Base-by-base conservation (phyloP, 805 yeast species). In the Yarrowia sp. region DNA sequence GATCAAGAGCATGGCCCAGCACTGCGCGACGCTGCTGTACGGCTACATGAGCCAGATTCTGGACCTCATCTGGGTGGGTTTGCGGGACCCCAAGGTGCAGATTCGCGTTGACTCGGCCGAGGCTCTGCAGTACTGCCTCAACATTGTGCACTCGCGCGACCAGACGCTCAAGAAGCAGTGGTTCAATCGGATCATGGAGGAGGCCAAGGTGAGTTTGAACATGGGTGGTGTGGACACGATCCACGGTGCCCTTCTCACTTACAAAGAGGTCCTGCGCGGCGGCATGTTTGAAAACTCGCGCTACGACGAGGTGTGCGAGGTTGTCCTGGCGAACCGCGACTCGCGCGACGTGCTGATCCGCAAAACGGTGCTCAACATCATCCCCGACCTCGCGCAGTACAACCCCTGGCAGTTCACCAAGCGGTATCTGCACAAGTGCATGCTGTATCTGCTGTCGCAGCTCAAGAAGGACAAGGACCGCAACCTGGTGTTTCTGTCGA, bases 171-270 rank as follows among this genome's bases (percentile, higher is more conserved):
- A 91, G 63, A 83, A 82, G 63, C 83, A 82, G 66, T 90, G 97
- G 94, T 86, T 89, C 69, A 80, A 80, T 63, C 80, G 82, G 61
- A 76, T 93, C 31, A 81, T 86, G 66, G 86, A 83, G 42, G 88
- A 85, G 69, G 88, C 93, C 6, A 81, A 84, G 2, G 76, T 75
- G 46, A 86, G 88, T 0, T 77, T 88, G 67, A 81, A 78, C 46
- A 58, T 72, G 9, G 78, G 77, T 38, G 72, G 83, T 0, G 76
- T 82, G 18, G 97, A 91, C 65, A 78, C 86, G 1, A 81, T 90
- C n/a, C 98, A 93, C 72, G 97, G 97, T 0, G 83, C 96, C 0
- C 75, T 93, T 21, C 76, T 93, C 38, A 94, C 89, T 0, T 91
- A 85, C 71, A 79, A 94, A 31, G 97, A 90, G 71, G 77, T 93